Evolutionary conservation across 306 rosid species (phyloP).

Genomic region (Fragaria iinumae): DNA sequence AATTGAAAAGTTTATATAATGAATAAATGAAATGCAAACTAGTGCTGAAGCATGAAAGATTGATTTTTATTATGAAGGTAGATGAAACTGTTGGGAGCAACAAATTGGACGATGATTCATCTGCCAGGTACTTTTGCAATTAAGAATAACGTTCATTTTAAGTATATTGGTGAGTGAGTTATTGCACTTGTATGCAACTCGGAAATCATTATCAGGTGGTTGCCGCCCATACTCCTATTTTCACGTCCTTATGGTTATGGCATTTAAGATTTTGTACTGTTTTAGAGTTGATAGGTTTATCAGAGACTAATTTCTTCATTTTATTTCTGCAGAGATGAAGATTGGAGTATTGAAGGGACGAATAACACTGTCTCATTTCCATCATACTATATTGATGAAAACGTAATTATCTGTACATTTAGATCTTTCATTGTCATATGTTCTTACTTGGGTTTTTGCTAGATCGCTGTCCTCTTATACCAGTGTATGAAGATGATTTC

Average conservation of each 20-base stretch:
- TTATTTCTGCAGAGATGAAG: conserved; percentile 78
- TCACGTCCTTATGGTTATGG: background rate
- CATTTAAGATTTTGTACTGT: conserved; percentile 1
- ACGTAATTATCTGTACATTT: conserved; percentile 55
- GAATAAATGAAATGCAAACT: conserved; percentile 16
- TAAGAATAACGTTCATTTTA: background rate
- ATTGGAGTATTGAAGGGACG: conserved; percentile 85
- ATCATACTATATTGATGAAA: conserved; percentile 96
- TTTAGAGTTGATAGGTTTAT: conserved; percentile 16
- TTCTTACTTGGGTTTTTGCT: conserved; percentile 14
- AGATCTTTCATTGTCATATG: conserved; percentile 19
- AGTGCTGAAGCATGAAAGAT: conserved; percentile 33
- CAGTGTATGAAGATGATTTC: background rate
- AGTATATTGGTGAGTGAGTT: background rate
- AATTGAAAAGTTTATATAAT: conserved; percentile 18
- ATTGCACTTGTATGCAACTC: background rate
- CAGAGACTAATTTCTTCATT: conserved; percentile 31
- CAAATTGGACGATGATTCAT: conserved; percentile 73
- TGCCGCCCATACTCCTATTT: background rate
- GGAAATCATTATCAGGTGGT: background rate
- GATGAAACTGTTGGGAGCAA: conserved; percentile 89
- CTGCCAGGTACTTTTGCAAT: conserved; percentile 45
- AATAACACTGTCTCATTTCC: conserved; percentile 81
- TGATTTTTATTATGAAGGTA: conserved; percentile 57
- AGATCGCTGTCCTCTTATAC: background rate